phyloP scores from a whole-genome alignment of 139 green algal genomes.

The Chloropicon primus region DNA sequence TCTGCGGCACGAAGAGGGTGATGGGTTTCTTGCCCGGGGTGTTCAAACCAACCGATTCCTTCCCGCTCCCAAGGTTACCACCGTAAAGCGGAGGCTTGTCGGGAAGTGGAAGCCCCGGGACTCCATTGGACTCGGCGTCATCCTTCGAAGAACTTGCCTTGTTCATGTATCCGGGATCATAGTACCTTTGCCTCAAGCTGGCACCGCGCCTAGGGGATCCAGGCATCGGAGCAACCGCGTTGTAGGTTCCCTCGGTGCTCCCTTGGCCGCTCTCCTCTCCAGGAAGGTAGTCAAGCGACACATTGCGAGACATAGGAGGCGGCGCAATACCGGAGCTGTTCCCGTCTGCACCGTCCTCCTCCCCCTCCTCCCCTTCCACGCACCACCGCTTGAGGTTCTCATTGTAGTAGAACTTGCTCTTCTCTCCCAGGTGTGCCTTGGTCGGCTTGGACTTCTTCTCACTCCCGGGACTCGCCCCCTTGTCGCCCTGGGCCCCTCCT shows the following conservation, averaged over 20 bases:
- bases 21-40: neutral
- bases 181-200: neutral
- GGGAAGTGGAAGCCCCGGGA: neutral
- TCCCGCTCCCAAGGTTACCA: too few species aligned
- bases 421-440: neutral
- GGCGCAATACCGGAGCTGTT: neutral
- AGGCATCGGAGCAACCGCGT: neutral
- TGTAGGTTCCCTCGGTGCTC: too few species aligned
- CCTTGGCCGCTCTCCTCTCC: too few species aligned
- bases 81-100: neutral
- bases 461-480: neutral
- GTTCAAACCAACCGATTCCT: neutral
- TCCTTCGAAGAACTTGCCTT: neutral
- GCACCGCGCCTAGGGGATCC: neutral
- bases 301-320: neutral
- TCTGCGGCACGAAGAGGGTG: neutral
- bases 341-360: conserved; percentile 1
- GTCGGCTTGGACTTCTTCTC: neutral
- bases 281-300: neutral
- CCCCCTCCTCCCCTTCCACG: neutral
- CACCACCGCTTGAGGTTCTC: neutral
- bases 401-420: neutral
- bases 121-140: neutral
- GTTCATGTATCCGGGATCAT: neutral
- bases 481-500: neutral